phyloP scores from a whole-genome alignment of 352 stramenopile species.

The Phytophthora hibernalis region DNA sequence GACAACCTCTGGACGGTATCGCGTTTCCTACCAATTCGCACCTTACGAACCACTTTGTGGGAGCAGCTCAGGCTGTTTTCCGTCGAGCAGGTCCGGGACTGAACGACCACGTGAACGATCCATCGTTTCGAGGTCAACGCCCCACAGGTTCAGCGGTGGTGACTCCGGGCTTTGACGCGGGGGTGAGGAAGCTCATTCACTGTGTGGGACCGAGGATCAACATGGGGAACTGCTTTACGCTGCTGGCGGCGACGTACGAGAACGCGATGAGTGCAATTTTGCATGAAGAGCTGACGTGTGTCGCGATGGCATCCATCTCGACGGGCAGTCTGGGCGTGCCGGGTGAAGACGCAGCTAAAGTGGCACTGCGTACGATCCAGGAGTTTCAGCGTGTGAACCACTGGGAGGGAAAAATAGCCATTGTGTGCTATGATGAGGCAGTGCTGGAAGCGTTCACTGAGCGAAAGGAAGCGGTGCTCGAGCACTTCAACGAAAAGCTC shows the following conservation, averaged over 20 bases:
- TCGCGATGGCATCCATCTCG: slow-evolving; percentile 69
- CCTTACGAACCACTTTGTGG: slow-evolving; percentile 50
- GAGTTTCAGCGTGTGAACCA: slow-evolving; percentile 59
- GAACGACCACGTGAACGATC: slow-evolving; percentile 41
- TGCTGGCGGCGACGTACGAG: slow-evolving; percentile 54
- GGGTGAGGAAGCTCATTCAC: slow-evolving; percentile 59
- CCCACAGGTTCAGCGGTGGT: slow-evolving; percentile 44
- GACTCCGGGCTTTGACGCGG: slow-evolving; percentile 59
- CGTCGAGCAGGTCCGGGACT: slow-evolving; percentile 47
- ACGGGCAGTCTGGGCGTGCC: slow-evolving; percentile 58
- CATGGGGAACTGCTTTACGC: slow-evolving; percentile 39
- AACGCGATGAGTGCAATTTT: slow-evolving; percentile 46
- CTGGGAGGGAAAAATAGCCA: slow-evolving; percentile 47
- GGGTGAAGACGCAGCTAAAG: slow-evolving; percentile 27
- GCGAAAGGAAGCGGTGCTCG: slow-evolving; percentile 33
- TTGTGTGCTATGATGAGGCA: slow-evolving; percentile 54
- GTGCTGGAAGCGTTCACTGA: slow-evolving; percentile 45
- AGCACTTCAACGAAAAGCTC: slow-evolving; percentile 43
- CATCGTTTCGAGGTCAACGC: slow-evolving; percentile 36
- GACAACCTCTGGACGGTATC: slow-evolving; percentile 46
- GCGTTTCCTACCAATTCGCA: slow-evolving; percentile 56
- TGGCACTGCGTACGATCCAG: slow-evolving; percentile 48
- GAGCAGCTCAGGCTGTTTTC: slow-evolving; percentile 53
- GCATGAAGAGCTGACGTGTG: slow-evolving; percentile 49
- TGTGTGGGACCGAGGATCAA: slow-evolving; percentile 57